These are phyloP conservation scores for Penicillium verrucosum DNA, from an alignment of 2,329 filamentous ascomycete species.

Conservation along the genomic window DNA sequence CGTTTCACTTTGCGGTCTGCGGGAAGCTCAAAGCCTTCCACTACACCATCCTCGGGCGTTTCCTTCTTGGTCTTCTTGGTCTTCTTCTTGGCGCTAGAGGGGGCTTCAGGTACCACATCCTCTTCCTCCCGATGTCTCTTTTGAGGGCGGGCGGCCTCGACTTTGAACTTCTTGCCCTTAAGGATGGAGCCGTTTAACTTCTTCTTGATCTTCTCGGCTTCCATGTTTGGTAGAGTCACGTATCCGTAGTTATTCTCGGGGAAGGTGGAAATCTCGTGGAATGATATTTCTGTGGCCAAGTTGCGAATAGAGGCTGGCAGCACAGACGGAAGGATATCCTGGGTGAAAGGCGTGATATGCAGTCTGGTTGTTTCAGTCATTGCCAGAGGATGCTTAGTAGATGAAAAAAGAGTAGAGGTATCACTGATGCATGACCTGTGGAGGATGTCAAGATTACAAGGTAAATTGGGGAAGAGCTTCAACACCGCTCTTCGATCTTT, in stretches of 20 bases:
- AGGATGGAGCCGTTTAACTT: conserved; percentile 85
- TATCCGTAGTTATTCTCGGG: conserved; percentile 90
- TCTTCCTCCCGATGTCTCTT: conserved; percentile 47
- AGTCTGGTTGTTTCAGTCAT: conserved; percentile 55
- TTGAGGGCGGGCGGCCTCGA: conserved; percentile 74
- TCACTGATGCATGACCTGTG: conserved; percentile 1
- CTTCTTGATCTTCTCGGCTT: conserved; percentile 86
- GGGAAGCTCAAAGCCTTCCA: conserved; percentile 69
- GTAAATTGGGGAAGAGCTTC: background rate
- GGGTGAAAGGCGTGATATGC: conserved; percentile 83
- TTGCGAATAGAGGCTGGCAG: conserved; percentile 65
- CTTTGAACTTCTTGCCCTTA: conserved; percentile 77
- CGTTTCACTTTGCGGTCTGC: conserved; percentile 77
- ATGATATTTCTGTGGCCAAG: conserved; percentile 77
- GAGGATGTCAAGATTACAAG: background rate
- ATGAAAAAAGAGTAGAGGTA: background rate
- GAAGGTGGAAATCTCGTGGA: conserved; percentile 79
- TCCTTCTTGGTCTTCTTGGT: conserved; percentile 53
- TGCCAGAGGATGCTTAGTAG: conserved; percentile 10
- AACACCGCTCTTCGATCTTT: background rate
- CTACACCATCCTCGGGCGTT: conserved; percentile 38
- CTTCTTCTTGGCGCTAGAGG: conserved; percentile 42
- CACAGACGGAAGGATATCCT: conserved; percentile 68
- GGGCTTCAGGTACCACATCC: conserved; percentile 38
- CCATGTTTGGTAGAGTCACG: conserved; percentile 73